phyloP scores from a whole-genome alignment of 768 basidiomycete species.

The Psilocybe subaeruginosa region DNA sequence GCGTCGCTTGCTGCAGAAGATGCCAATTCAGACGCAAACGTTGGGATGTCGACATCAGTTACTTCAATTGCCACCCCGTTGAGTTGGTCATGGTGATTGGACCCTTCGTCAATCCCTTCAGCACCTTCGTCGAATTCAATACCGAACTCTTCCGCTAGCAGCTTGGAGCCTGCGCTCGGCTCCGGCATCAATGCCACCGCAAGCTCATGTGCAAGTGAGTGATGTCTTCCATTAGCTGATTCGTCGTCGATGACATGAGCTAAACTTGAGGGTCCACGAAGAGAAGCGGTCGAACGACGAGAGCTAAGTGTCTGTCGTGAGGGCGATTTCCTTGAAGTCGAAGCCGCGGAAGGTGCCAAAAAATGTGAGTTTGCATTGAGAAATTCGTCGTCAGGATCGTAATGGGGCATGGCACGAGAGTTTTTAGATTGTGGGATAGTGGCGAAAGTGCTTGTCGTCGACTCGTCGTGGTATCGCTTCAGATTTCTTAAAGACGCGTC shows the following conservation, averaged over 20 bases:
- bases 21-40: slow-evolving; percentile 48
- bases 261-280: slow-evolving; percentile 47
- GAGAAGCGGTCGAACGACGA: slow-evolving; percentile 54
- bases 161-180: slow-evolving; percentile 73
- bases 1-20: slow-evolving; percentile 25
- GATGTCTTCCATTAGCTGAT: slow-evolving; percentile 38
- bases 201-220: slow-evolving; percentile 86
- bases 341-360: slow-evolving; percentile 29
- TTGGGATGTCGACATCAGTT: slow-evolving; percentile 32
- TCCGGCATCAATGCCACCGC: slow-evolving; percentile 89
- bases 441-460: slow-evolving; percentile 12
- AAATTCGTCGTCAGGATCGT: slow-evolving; percentile 33
- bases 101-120: slow-evolving; percentile 70
- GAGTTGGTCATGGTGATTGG: slow-evolving; percentile 22
- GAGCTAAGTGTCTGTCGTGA: slow-evolving; percentile 35
- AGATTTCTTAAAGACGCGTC: slow-evolving; percentile 5
- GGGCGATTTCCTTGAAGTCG: slow-evolving; percentile 35
- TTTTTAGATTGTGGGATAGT: neutral
- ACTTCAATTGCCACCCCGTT: slow-evolving; percentile 34
- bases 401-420: slow-evolving; percentile 31
- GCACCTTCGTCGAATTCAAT: slow-evolving; percentile 89
- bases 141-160: slow-evolving; percentile 87
- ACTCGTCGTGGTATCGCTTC: slow-evolving; percentile 13
- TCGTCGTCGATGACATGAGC: slow-evolving; percentile 43
- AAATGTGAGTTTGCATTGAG: slow-evolving; percentile 33